Evolutionary conservation across 495 filamentous ascomycete species (phyloP), one percentile per base, ranked within the genome.

Genomic region (Xylaria grammica): DNA sequence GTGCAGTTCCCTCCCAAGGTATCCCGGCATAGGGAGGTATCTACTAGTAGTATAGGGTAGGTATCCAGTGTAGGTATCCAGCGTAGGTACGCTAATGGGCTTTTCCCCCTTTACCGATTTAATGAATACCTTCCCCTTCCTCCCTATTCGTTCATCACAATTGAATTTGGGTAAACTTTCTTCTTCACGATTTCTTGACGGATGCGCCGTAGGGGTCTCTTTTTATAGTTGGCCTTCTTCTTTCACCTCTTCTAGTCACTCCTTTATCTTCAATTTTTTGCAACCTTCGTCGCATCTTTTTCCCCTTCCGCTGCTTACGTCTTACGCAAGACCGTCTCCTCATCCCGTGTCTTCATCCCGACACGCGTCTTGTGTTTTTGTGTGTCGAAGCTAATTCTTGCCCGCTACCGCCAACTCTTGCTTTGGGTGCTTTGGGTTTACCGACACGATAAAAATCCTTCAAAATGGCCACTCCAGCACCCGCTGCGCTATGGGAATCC

Each of bases 401-500:
- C 27, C 46, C 30, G 61, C 66, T 44, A 52, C 32, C 51, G 34
- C 22, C 58, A 40, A 61, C 30, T 60, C 32, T 60, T n/a, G n/a
- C n/a, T n/a, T n/a, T n/a, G n/a, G n/a, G 38, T 17, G 24, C 8
- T 22, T 46, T 42, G 17, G 51, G 67, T 13, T 72, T 34, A 56
- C 46, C 65, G 63, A 13, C 30, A n/a, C 30, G 1, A 62, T 19
- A 49, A 24, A 48, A 19, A 59, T 13, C 34, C 20, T 26, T 63
- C 55, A 76, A 62, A 63, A 82, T 82, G 80, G 76, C 77, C 65
- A 67, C 77, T 68, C 65, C 78, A 32, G 63, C 75, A 58, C 63
- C 76, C 51, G 78, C 85, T 69, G 83, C 90, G 63, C 74, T 89
- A 60, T 79, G 90, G 65, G 85, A 90, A 68, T 73, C 87, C 63